A percentile compares a stretch with the other conserved stretches of the same genome.
Evolutionary conservation across 2,329 filamentous ascomycete genomes (phyloP).

Genomic region (Elsinoe fawcettii): DNA sequence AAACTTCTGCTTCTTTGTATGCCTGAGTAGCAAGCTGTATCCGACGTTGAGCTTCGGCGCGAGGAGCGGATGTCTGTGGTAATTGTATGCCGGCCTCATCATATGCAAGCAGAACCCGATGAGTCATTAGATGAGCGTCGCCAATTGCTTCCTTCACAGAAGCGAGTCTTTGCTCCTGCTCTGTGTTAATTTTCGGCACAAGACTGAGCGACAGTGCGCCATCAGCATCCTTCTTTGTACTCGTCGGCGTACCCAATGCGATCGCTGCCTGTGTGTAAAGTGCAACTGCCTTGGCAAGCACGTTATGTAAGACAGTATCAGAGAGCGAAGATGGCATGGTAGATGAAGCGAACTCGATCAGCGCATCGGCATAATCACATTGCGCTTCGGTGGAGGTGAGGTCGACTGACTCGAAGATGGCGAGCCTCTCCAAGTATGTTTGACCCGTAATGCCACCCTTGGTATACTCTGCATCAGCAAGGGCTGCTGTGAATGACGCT

Average conservation of each 20-base stretch:
- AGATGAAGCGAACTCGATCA: slow-evolving; percentile 42
- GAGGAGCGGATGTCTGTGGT: neutral
- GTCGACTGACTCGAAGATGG: slow-evolving; percentile 29
- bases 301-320: neutral
- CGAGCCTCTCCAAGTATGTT: slow-evolving; percentile 44
- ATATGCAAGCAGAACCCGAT: neutral
- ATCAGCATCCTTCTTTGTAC: neutral
- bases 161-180: neutral
- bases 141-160: neutral
- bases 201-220: slow-evolving; percentile 4
- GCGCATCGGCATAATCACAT: slow-evolving; percentile 50
- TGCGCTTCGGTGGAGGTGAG: slow-evolving; percentile 41
- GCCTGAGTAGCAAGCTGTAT: neutral
- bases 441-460: slow-evolving; percentile 41
- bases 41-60: neutral
- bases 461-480: slow-evolving; percentile 52
- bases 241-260: neutral
- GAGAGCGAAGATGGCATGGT: neutral
- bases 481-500: slow-evolving; percentile 49
- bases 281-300: neutral
- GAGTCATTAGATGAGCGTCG: neutral
- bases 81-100: neutral
- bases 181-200: neutral
- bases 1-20: neutral
- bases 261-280: neutral